phyloP scores from a whole-genome alignment of 495 filamentous ascomycete species.

The Neurospora sp. region DNA sequence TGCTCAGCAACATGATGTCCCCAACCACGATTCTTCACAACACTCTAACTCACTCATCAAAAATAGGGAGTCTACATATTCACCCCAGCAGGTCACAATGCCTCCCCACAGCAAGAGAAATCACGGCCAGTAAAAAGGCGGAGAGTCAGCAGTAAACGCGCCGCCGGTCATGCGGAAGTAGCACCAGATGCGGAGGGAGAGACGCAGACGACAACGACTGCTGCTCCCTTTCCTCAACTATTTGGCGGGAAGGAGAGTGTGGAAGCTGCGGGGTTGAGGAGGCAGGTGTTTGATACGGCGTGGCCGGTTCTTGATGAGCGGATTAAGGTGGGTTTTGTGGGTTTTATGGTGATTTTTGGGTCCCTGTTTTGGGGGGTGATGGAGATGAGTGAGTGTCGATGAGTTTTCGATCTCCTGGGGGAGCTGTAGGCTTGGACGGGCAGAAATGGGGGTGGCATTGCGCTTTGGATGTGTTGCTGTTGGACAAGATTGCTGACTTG shows the following conservation, averaged over 20 bases:
- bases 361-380: background rate
- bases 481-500: slow-evolving; percentile 18
- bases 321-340: slow-evolving; percentile 48
- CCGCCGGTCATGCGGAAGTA: background rate
- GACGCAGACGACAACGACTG: background rate
- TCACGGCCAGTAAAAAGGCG: slow-evolving; percentile 54
- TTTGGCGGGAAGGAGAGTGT: slow-evolving; percentile 51
- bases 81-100: slow-evolving; percentile 32
- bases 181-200: background rate
- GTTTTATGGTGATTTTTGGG: background rate
- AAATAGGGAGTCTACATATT: slow-evolving; percentile 62
- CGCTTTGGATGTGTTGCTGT: background rate
- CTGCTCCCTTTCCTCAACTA: slow-evolving; percentile 45
- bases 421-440: background rate
- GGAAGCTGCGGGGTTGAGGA: slow-evolving; percentile 42
- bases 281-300: slow-evolving; percentile 49
- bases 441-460: background rate
- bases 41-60: background rate
- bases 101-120: slow-evolving; percentile 12
- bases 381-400: background rate
- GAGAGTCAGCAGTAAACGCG: slow-evolving; percentile 29
- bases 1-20: background rate
- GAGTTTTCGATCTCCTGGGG: background rate
- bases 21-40: background rate
- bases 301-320: slow-evolving; percentile 60